phyloP scores from a whole-genome alignment of 1,139 yeast species.

The Sugiyamaella sp. region DNA sequence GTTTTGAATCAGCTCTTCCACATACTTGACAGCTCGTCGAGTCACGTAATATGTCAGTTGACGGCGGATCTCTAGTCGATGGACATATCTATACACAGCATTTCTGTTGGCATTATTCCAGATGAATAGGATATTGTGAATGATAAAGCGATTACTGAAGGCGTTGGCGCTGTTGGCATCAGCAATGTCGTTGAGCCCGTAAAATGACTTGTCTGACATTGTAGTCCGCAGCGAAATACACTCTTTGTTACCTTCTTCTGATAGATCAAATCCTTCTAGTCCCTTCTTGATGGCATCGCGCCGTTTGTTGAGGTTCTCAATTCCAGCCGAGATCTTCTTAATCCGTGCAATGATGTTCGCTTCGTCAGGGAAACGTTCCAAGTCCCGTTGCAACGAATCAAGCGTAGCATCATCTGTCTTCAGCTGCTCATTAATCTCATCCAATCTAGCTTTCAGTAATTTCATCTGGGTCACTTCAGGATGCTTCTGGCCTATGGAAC shows the following conservation, averaged over 20 bases:
- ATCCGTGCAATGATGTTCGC: slow-evolving; percentile 34
- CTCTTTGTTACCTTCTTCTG: slow-evolving; percentile 3
- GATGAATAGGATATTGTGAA: slow-evolving; percentile 74
- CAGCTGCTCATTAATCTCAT: slow-evolving; percentile 52
- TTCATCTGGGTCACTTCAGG: slow-evolving; percentile 41
- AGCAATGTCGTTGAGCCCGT: slow-evolving; percentile 30
- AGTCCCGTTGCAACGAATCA: slow-evolving; percentile 40
- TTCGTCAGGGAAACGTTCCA: slow-evolving; percentile 34
- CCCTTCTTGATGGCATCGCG: slow-evolving; percentile 27
- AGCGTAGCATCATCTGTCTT: slow-evolving; percentile 43
- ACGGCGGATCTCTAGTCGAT: slow-evolving; percentile 58
- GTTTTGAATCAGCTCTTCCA: slow-evolving; percentile 50
- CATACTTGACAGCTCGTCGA: slow-evolving; percentile 69
- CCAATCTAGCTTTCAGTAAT: slow-evolving; percentile 38
- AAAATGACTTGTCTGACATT: slow-evolving; percentile 22
- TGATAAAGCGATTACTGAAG: slow-evolving; percentile 75
- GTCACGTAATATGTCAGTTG: slow-evolving; percentile 65
- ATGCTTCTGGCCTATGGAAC: slow-evolving; percentile 56
- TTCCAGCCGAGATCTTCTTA: slow-evolving; percentile 40
- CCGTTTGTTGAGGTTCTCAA: slow-evolving; percentile 45
- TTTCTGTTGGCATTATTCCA: slow-evolving; percentile 78
- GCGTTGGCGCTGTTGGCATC: slow-evolving; percentile 38
- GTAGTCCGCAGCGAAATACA: slow-evolving; percentile 17
- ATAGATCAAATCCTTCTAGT: slow-evolving; percentile 7
- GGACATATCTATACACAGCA: slow-evolving; percentile 62